phyloP scores from a whole-genome alignment of 2,329 filamentous ascomycete genomes.

The Diaporthe capsici region DNA sequence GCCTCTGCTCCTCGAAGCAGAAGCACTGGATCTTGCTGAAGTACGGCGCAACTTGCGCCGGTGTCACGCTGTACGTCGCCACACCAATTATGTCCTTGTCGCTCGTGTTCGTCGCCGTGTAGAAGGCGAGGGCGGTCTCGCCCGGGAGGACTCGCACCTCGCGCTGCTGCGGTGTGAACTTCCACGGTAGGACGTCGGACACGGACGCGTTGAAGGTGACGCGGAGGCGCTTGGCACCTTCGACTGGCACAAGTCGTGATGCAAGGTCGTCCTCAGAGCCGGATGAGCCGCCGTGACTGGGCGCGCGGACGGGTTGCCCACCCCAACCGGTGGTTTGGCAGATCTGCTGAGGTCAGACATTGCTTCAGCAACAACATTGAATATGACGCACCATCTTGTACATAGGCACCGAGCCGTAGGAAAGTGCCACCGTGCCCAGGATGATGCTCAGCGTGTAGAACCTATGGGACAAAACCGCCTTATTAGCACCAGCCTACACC shows the following conservation, averaged over 20 bases:
- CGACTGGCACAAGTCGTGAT: constrained; percentile 84
- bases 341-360: constrained; percentile 64
- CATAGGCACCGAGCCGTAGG: constrained; percentile 86
- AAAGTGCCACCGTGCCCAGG: constrained; percentile 82
- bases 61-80: constrained; percentile 97
- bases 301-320: constrained; percentile 89
- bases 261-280: constrained; percentile 75
- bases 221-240: constrained; percentile 84
- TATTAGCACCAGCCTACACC: constrained; percentile 45
- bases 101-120: constrained; percentile 93
- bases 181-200: constrained; percentile 96
- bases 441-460: constrained; percentile 85
- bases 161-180: constrained; percentile 95
- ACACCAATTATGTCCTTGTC: constrained; percentile 96
- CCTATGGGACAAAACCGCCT: constrained; percentile 54
- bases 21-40: constrained; percentile 99
- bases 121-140: constrained; percentile 97
- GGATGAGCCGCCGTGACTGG: constrained; percentile 70
- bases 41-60: constrained; percentile 94
- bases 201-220: constrained; percentile 98
- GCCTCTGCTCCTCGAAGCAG: constrained; percentile 96
- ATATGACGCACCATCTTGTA: constrained; percentile 82
- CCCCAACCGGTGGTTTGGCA: constrained; percentile 92
- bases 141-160: constrained; percentile 96
- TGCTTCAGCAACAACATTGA: constrained; percentile 15